A percentile compares a stretch with the other conserved stretches of the same genome.
Conservation (phyloP, 225 moss, liverwort and hornwort species). For the Anthoceros angustus region DNA sequence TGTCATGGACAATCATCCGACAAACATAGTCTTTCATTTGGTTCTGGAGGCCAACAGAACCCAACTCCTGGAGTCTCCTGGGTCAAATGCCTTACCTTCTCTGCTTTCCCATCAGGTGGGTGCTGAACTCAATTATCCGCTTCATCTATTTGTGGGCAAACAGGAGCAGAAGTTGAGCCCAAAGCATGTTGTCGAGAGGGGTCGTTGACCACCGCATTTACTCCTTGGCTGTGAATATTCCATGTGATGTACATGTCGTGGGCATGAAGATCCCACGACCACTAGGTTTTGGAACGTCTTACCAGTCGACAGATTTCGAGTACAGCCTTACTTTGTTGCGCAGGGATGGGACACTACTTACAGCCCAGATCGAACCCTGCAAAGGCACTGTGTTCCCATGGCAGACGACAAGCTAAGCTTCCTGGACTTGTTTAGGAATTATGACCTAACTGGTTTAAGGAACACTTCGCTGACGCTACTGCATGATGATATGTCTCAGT, state of each 20-base stretch:
- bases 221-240: slow-evolving; percentile 39
- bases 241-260: slow-evolving; percentile 78
- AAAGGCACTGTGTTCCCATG: slow-evolving; percentile 23
- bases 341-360: slow-evolving; percentile 54
- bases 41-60: slow-evolving; percentile 51
- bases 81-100: slow-evolving; percentile 32
- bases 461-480: slow-evolving; percentile 55
- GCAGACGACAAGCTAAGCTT: slow-evolving; percentile 25
- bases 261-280: slow-evolving; percentile 46
- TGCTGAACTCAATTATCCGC: slow-evolving; percentile 66
- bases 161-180: slow-evolving; percentile 40
- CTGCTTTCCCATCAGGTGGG: slow-evolving; percentile 79
- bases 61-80: slow-evolving; percentile 4
- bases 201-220: slow-evolving; percentile 17
- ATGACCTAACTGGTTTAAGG: slow-evolving; percentile 26
- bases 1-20: slow-evolving; percentile 63
- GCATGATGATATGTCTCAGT: slow-evolving; percentile 32
- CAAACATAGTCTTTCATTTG: slow-evolving; percentile 71
- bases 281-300: slow-evolving; percentile 10
- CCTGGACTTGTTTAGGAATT: slow-evolving; percentile 35
- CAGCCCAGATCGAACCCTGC: slow-evolving; percentile 13
- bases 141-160: slow-evolving; percentile 60
- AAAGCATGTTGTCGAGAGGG: slow-evolving; percentile 20
- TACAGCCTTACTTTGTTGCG: slow-evolving; percentile 57
- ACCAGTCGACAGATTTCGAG: slow-evolving; percentile 16